phyloP scores from a whole-genome alignment of 2,329 filamentous ascomycete genomes.

The Aspergillus candidus region DNA sequence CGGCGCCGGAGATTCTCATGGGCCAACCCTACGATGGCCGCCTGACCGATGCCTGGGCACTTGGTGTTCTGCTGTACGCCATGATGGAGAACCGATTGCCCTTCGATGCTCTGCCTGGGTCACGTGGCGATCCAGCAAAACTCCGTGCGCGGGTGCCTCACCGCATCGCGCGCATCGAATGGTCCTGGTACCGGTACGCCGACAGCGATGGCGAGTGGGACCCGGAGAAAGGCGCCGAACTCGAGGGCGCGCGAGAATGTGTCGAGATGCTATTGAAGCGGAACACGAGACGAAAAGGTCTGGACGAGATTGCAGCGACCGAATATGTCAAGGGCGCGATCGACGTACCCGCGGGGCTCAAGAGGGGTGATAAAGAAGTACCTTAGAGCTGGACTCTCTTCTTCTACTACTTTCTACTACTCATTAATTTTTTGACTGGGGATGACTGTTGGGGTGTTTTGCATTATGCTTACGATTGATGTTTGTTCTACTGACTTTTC shows the following conservation, averaged over 20 bases:
- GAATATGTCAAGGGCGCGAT: constrained; percentile 76
- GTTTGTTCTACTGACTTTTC: not conserved
- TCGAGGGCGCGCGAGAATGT: constrained; percentile 70
- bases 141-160: constrained; percentile 80
- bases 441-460: constrained; percentile 2
- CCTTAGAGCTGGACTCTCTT: constrained; percentile 25
- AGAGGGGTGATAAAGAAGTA: constrained; percentile 48
- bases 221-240: constrained; percentile 55
- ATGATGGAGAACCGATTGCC: constrained; percentile 88
- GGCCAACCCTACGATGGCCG: constrained; percentile 91
- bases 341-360: constrained; percentile 54
- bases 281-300: constrained; percentile 67
- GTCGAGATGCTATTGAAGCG: constrained; percentile 82
- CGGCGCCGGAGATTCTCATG: constrained; percentile 91
- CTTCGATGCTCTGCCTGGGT: constrained; percentile 81
- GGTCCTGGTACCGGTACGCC: constrained; percentile 85
- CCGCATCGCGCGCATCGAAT: constrained; percentile 91
- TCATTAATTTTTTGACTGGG: constrained; percentile 5
- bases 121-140: constrained; percentile 63
- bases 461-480: constrained; percentile 1
- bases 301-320: constrained; percentile 65
- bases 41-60: constrained; percentile 86
- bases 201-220: constrained; percentile 86
- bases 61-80: constrained; percentile 88
- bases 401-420: constrained; percentile 3